phyloP scores from a whole-genome alignment of 2,329 filamentous ascomycete species.

The Cladosporium oxysporum region DNA sequence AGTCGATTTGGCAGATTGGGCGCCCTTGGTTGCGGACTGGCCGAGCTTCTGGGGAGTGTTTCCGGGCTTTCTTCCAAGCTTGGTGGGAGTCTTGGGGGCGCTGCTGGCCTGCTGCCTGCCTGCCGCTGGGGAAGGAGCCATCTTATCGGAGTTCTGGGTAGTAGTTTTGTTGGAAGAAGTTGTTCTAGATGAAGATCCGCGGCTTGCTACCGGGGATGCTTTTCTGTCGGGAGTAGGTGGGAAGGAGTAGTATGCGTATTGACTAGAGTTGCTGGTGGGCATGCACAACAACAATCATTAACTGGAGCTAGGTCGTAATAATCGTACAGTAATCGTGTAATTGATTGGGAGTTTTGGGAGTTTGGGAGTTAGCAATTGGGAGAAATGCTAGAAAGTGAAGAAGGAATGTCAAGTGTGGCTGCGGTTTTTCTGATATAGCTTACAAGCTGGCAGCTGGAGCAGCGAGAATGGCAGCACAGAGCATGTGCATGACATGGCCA shows the following conservation, averaged over 20 bases:
- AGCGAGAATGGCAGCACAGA: conserved; percentile 7
- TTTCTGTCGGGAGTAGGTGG: conserved; percentile 50
- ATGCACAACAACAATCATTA: conserved; percentile 43
- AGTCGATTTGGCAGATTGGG: conserved; percentile 23
- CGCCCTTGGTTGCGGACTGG: conserved; percentile 36
- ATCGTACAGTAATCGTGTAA: conserved; percentile 23
- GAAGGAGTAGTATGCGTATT: conserved; percentile 55
- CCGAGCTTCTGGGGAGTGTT: conserved; percentile 42
- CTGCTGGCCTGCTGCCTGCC: conserved; percentile 44
- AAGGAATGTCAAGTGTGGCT: conserved; percentile 8
- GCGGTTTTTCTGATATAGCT: conserved; percentile 20
- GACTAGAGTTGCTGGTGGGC: conserved; percentile 48
- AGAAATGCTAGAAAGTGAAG: conserved; percentile 9
- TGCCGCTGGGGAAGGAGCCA: conserved; percentile 54
- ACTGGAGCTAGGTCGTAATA: conserved; percentile 28
- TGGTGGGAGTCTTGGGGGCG: conserved; percentile 54
- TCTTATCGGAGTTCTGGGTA: conserved; percentile 40
- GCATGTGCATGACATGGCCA: conserved; percentile 19
- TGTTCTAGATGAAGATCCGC: conserved; percentile 20
- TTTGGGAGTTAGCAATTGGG: conserved; percentile 23
- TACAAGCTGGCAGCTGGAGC: conserved; percentile 11
- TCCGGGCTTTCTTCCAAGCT: conserved; percentile 49
- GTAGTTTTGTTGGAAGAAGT: conserved; percentile 21
- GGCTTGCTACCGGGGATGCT: conserved; percentile 35
- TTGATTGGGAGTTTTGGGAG: conserved; percentile 20